These are phyloP conservation scores for Bothia castanella DNA, from an alignment of 1,284 basidiomycete genomes.

Conservation along the genomic window DNA sequence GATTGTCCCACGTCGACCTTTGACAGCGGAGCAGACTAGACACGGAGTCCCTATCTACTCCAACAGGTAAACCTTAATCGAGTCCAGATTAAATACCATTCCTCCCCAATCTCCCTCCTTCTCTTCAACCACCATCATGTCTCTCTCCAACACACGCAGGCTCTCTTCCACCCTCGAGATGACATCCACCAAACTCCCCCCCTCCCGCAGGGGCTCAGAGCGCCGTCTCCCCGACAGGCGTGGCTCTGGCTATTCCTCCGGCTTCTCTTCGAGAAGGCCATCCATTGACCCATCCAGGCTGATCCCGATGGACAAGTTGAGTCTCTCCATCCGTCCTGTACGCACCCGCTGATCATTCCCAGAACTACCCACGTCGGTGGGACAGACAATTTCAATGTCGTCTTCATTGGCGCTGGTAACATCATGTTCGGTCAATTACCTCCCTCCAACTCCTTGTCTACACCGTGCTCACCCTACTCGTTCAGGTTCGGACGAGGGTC, in stretches of 20 bases:
- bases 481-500: slow-evolving; percentile 78
- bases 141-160: slow-evolving; percentile 22
- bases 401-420: slow-evolving; percentile 90
- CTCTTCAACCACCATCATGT: slow-evolving; percentile 24
- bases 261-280: slow-evolving; percentile 52
- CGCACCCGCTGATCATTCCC: slow-evolving; percentile 15
- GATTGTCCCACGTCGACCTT: slow-evolving; percentile 18
- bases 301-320: slow-evolving; percentile 74
- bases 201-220: slow-evolving; percentile 36
- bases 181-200: slow-evolving; percentile 30
- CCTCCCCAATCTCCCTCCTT: neutral
- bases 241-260: slow-evolving; percentile 41
- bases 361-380: slow-evolving; percentile 57
- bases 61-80: slow-evolving; percentile 18
- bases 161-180: slow-evolving; percentile 34
- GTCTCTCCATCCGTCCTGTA: slow-evolving; percentile 8
- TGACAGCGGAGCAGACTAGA: too few species aligned
- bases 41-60: slow-evolving; percentile 1
- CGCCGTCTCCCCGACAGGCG: slow-evolving; percentile 39
- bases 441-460: neutral
- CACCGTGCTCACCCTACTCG: slow-evolving; percentile 9
- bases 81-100: slow-evolving; percentile 20
- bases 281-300: slow-evolving; percentile 75
- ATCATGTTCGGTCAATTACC: slow-evolving; percentile 80
- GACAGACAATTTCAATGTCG: slow-evolving; percentile 77